Evolutionary conservation across 1,139 yeast genomes (phyloP).

Genomic region (Zygosaccharomyces pseudobailii): DNA sequence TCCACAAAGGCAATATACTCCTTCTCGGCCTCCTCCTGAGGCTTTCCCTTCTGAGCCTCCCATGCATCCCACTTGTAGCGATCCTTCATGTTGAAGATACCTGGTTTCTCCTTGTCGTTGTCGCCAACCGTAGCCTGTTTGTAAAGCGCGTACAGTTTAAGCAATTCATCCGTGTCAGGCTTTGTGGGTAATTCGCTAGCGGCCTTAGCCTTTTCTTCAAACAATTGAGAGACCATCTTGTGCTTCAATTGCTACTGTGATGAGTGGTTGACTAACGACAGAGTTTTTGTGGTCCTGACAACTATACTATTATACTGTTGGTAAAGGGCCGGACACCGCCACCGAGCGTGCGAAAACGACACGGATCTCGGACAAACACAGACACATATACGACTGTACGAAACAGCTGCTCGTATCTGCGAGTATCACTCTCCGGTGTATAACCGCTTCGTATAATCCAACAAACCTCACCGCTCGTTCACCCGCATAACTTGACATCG

Average conservation of each 20-base stretch:
- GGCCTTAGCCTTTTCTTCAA: conserved; percentile 58
- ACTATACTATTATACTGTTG: neutral
- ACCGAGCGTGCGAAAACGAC: neutral
- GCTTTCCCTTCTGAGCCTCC: conserved; percentile 79
- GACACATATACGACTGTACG: neutral
- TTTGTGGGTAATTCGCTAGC: conserved; percentile 71
- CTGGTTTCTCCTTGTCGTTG: conserved; percentile 68
- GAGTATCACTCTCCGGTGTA: neutral
- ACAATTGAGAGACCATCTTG: conserved; percentile 33
- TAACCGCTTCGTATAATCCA: neutral
- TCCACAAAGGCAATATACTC: conserved; percentile 71
- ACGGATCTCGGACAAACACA: neutral
- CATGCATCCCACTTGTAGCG: conserved; percentile 98
- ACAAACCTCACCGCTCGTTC: no score
- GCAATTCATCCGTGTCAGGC: conserved; percentile 83
- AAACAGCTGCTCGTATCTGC: neutral
- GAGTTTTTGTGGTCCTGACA: no score
- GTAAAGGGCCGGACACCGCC: neutral
- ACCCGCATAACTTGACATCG: neutral
- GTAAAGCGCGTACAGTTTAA: conserved; percentile 80
- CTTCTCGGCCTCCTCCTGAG: conserved; percentile 87
- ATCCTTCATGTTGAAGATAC: conserved; percentile 87
- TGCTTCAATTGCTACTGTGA: neutral
- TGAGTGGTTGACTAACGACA: no score
- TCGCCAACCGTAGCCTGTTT: conserved; percentile 98